These are phyloP conservation scores for Backusella sp. DNA, from an alignment of 192 early-diverging fungal genomes.

Conservation along the genomic window DNA sequence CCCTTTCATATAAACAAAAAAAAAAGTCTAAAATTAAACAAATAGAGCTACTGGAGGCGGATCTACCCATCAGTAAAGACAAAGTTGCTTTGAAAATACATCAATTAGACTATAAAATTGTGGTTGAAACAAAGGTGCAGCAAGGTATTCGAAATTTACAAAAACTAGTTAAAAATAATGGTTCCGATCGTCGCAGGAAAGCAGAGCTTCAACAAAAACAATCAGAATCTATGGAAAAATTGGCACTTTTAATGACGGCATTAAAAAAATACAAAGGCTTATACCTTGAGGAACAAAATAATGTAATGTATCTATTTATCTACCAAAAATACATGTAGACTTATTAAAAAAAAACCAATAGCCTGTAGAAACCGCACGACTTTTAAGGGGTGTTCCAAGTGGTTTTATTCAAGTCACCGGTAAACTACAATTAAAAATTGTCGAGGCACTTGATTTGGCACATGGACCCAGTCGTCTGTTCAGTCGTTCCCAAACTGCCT, in stretches of 20 bases:
- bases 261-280: constrained; percentile 85
- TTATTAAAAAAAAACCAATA: not conserved
- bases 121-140: constrained; percentile 90
- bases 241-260: constrained; percentile 64
- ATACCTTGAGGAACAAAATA: constrained; percentile 70
- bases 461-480: constrained; percentile 56
- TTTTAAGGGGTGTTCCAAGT: constrained; percentile 47
- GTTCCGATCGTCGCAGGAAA: constrained; percentile 46
- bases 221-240: constrained; percentile 69
- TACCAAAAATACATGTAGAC: not conserved
- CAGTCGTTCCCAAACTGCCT: constrained; percentile 63
- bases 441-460: constrained; percentile 57
- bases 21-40: not conserved
- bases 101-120: constrained; percentile 85
- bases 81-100: constrained; percentile 78
- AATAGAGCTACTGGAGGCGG: constrained; percentile 62
- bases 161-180: constrained; percentile 18
- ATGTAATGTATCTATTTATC: constrained; percentile 18
- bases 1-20: not conserved
- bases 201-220: constrained; percentile 51
- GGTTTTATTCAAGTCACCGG: constrained; percentile 68
- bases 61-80: constrained; percentile 58
- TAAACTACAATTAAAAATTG: constrained; percentile 64
- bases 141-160: constrained; percentile 59
- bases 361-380: not conserved